A percentile compares a stretch with the other conserved stretches of the same genome.
Conservation (phyloP, 2,329 filamentous ascomycete genomes). For the Fusarium heterosporum region DNA sequence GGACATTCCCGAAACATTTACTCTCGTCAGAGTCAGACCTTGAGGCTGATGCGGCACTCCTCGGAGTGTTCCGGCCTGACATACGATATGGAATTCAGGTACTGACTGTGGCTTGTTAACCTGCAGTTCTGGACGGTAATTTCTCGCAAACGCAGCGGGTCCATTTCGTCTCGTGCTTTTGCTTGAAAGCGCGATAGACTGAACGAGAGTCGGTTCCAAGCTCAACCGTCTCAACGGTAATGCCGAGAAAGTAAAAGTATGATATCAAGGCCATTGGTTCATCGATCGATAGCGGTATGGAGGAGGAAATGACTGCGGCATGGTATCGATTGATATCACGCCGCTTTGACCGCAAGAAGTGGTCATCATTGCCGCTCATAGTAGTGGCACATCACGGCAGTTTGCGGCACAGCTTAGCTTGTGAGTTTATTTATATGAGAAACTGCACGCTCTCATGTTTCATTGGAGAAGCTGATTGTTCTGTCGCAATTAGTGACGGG, state of each 20-base stretch:
- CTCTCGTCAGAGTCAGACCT: slow-evolving; percentile 18
- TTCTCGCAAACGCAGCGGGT: slow-evolving; percentile 21
- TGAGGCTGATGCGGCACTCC: slow-evolving; percentile 21
- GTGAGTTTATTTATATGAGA: slow-evolving; percentile 16
- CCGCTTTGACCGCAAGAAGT: slow-evolving; percentile 28
- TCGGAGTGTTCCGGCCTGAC: slow-evolving; percentile 32
- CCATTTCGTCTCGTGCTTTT: not conserved
- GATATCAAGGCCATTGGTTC: not conserved
- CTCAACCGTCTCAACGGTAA: slow-evolving; percentile 10
- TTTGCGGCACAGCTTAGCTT: slow-evolving; percentile 26
- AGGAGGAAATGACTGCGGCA: not conserved
- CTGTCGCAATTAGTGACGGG: not conserved
- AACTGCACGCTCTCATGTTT: not conserved
- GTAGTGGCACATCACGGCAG: slow-evolving; percentile 3
- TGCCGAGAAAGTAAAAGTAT: slow-evolving; percentile 14
- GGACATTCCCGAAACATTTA: slow-evolving; percentile 14
- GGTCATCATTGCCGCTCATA: slow-evolving; percentile 21
- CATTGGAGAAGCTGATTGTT: not conserved
- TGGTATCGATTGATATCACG: not conserved
- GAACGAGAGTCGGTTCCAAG: not conserved
- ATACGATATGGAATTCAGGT: not conserved
- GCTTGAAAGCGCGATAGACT: not conserved
- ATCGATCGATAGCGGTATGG: slow-evolving; percentile 1
- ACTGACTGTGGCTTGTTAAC: slow-evolving; percentile 13
- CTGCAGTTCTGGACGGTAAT: slow-evolving; percentile 15